Evolutionary conservation across 495 filamentous ascomycete genomes (phyloP).

Genomic region (Neurospora terricola): DNA sequence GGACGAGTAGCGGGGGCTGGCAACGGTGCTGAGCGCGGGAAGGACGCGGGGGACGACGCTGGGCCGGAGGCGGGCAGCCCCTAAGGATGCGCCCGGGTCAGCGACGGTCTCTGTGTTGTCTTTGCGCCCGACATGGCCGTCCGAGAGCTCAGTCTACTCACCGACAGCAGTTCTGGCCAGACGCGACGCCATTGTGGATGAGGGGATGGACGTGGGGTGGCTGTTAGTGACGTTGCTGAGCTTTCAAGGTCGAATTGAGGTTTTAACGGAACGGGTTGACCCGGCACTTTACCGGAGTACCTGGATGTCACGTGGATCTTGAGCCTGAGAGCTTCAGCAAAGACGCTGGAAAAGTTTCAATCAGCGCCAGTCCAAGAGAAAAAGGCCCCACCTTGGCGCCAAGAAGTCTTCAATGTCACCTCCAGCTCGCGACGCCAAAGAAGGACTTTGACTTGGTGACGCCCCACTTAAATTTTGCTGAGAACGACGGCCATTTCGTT

Average conservation of each 20-base stretch:
- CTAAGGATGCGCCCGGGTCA: slow-evolving; percentile 33
- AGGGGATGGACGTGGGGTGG: slow-evolving; percentile 32
- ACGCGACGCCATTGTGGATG: slow-evolving; percentile 85
- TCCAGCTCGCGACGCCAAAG: background rate
- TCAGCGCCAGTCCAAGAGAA: background rate
- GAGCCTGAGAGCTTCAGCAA: background rate
- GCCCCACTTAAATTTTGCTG: slow-evolving; percentile 22
- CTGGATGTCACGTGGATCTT: slow-evolving; percentile 19
- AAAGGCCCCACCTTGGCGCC: background rate
- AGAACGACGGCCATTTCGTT: background rate
- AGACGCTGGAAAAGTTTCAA: background rate
- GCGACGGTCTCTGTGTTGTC: background rate
- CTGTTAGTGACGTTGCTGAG: slow-evolving; percentile 26
- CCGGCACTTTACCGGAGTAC: slow-evolving; percentile 20
- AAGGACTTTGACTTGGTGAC: background rate
- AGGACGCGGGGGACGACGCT: slow-evolving; percentile 56
- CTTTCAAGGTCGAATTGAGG: slow-evolving; percentile 37
- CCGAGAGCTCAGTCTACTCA: slow-evolving; percentile 40
- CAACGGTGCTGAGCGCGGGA: slow-evolving; percentile 58
- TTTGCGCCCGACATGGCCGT: slow-evolving; percentile 1
- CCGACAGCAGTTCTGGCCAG: slow-evolving; percentile 84
- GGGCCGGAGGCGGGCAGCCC: slow-evolving; percentile 81
- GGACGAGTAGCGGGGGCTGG: slow-evolving; percentile 56
- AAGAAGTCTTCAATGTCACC: slow-evolving; percentile 1
- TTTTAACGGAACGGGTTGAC: slow-evolving; percentile 35